A percentile compares a stretch with the other conserved stretches of the same genome.
These are phyloP conservation scores for Atkinsonella texensis DNA, from an alignment of 2,329 filamentous ascomycete species.

Conservation along the genomic window DNA sequence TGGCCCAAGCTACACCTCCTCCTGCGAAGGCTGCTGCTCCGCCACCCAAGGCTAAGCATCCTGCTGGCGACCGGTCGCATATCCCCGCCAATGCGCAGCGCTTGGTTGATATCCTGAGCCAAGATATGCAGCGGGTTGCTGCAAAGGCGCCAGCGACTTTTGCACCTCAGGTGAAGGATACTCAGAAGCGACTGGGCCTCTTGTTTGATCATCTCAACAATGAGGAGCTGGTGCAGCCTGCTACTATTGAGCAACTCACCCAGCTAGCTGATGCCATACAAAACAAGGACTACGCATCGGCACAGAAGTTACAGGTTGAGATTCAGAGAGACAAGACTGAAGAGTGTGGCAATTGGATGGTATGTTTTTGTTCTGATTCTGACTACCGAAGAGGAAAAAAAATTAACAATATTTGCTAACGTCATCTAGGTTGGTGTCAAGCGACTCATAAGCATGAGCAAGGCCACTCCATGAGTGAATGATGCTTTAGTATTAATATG, in stretches of 20 bases:
- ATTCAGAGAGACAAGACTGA: slow-evolving; percentile 67
- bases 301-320: slow-evolving; percentile 58
- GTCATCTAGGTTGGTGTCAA: slow-evolving; percentile 56
- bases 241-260: slow-evolving; percentile 58
- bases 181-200: slow-evolving; percentile 81
- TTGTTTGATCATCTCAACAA: slow-evolving; percentile 98
- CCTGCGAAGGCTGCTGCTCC: slow-evolving; percentile 37
- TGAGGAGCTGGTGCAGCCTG: slow-evolving; percentile 72
- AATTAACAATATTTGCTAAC: slow-evolving; percentile 25
- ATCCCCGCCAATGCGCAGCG: slow-evolving; percentile 67
- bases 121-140: slow-evolving; percentile 83
- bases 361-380: slow-evolving; percentile 28
- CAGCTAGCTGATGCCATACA: slow-evolving; percentile 56
- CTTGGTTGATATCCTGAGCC: slow-evolving; percentile 68
- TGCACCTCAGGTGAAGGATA: slow-evolving; percentile 81
- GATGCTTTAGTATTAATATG: neutral
- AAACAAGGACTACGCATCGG: slow-evolving; percentile 54
- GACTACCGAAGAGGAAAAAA: neutral
- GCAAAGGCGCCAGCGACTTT: slow-evolving; percentile 76
- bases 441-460: slow-evolving; percentile 68
- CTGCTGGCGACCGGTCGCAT: slow-evolving; percentile 79
- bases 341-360: slow-evolving; percentile 81
- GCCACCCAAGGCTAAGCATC: slow-evolving; percentile 50
- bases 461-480: slow-evolving; percentile 47
- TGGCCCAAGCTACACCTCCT: slow-evolving; percentile 27